Percentiles rank a stretch among this genome's conserved stretches.
These are phyloP conservation scores for Emericellopsis cladophorae DNA, from an alignment of 2,329 filamentous ascomycete genomes.

Conservation along the genomic window DNA sequence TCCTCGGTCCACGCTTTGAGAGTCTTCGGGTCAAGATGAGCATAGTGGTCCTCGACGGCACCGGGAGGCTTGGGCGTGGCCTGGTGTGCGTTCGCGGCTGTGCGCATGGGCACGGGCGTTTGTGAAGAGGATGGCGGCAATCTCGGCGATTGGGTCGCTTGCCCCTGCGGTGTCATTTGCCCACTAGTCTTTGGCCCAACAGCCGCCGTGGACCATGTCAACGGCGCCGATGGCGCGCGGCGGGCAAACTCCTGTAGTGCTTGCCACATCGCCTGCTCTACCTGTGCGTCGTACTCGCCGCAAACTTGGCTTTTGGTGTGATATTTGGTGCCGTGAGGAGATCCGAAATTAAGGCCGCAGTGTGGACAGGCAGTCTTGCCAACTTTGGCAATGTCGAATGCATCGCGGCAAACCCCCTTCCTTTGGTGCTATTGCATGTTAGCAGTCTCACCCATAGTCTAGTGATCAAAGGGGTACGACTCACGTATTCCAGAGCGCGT, in stretches of 20 bases:
- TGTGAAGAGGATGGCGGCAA: too few species aligned
- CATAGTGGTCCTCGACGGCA: constrained; percentile 25
- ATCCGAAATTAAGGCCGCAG: constrained; percentile 31
- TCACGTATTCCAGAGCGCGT: constrained; percentile 17
- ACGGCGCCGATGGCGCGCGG: not conserved
- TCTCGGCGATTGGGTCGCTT: too few species aligned
- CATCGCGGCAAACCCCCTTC: constrained; percentile 12
- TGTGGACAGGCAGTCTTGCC: constrained; percentile 25
- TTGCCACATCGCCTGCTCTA: not conserved
- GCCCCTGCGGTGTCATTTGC: too few species aligned
- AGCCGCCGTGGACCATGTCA: constrained; percentile 3
- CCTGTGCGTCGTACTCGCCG: constrained; percentile 19
- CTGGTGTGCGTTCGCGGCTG: not conserved
- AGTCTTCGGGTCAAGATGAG: constrained; percentile 21
- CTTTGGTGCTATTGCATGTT: constrained; percentile 11
- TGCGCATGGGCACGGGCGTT: too few species aligned
- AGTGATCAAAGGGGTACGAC: constrained; percentile 3
- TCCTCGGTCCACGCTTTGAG: constrained; percentile 6
- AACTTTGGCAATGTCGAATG: constrained; percentile 5
- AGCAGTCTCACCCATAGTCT: not conserved
- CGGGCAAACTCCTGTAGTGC: too few species aligned
- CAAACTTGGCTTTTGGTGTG: constrained; percentile 32
- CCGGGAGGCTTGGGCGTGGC: constrained; percentile 5
- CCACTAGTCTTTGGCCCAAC: too few species aligned
- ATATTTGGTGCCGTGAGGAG: constrained; percentile 26